Evolutionary conservation across 139 green algal genomes (phyloP), one percentile per base, ranked within the genome.

Genomic region (Deuterostichococcus epilithicus): DNA sequence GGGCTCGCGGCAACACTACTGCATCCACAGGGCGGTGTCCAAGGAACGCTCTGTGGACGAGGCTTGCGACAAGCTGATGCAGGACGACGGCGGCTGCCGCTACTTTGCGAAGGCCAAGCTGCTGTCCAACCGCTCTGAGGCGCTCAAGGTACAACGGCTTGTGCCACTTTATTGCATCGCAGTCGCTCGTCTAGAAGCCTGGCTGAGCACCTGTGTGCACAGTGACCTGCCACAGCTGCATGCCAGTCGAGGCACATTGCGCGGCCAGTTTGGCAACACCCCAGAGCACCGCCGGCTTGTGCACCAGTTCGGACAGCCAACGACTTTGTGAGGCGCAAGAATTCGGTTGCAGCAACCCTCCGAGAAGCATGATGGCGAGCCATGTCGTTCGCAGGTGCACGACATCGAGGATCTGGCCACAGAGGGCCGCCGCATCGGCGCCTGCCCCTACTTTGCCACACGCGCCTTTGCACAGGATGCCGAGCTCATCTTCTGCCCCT

Each of bases 401-500:
- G 94, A 98, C 83, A 96, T 99, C 74, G 95, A 99, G 77, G 95
- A 99, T 72, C 81, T 99, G 42, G 78, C 83, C 30, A 78, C 77
- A 1, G 70, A 84, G 3, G 91, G 89, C 32, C 81, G 76, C 33
- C 36, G 70, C 1, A 33, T 78, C 73, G 87, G 86, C 63, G 85
- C 80, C 0, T 99, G 95, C 84, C 93, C 95, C 37, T 99, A 98
- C 85, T 99, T 91, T 85, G 78, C 86, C 0, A 69, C 91, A 0
- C 85, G 89, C 34, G 75, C 91, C 32, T 82, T 93, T 73, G 79
- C 68, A 74, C 59, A 80, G 18, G 81, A 87, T 0, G 95, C 95
- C 22, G 94, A 99, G 36, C 79, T 99, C 13, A 85, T 99, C 5
- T 97, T 99, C 87, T 94, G 88, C 73, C 95, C 95, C 23, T 98